Evolutionary conservation across 2,329 filamentous ascomycete species (phyloP).

Genomic region (Acrocalymma vagum): DNA sequence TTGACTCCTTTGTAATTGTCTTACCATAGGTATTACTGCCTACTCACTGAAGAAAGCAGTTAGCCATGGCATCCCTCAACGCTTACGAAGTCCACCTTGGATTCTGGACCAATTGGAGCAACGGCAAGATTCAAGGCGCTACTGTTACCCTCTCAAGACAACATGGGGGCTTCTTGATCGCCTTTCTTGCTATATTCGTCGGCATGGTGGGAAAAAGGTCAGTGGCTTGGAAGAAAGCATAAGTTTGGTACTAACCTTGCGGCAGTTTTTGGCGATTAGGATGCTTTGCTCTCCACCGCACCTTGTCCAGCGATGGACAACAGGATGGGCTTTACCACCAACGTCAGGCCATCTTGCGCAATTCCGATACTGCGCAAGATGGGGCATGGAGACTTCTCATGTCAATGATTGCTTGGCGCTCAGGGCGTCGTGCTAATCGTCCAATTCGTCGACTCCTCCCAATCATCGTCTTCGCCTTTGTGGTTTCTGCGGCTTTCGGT

Average conservation of each 20-base stretch:
- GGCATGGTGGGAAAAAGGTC: constrained; percentile 21
- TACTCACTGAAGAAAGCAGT: no score
- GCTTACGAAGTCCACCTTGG: constrained; percentile 31
- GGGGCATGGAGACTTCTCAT: constrained; percentile 25
- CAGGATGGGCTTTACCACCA: constrained; percentile 42
- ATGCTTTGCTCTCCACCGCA: constrained; percentile 35
- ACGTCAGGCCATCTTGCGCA: constrained; percentile 43
- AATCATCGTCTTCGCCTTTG: constrained; percentile 18
- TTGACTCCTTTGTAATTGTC: no score
- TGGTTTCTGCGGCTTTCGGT: constrained; percentile 22
- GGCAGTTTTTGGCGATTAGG: constrained; percentile 38
- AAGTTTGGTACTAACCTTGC: constrained; percentile 21
- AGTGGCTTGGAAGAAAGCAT: constrained; percentile 21
- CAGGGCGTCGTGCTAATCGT: constrained; percentile 14
- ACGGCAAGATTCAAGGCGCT: constrained; percentile 36
- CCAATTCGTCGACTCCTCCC: constrained; percentile 18
- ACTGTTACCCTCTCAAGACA: constrained; percentile 41
- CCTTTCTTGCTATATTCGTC: constrained; percentile 44
- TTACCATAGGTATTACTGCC: no score
- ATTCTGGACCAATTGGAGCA: constrained; percentile 44
- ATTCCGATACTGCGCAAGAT: constrained; percentile 30
- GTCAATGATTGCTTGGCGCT: constrained; percentile 26
- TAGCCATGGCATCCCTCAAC: constrained; percentile 2
- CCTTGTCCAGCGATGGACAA: constrained; percentile 15
- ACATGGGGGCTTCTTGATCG: constrained; percentile 43